Base-by-base conservation (phyloP, 345 rosid genomes). In the Corchorus capsularis region DNA sequence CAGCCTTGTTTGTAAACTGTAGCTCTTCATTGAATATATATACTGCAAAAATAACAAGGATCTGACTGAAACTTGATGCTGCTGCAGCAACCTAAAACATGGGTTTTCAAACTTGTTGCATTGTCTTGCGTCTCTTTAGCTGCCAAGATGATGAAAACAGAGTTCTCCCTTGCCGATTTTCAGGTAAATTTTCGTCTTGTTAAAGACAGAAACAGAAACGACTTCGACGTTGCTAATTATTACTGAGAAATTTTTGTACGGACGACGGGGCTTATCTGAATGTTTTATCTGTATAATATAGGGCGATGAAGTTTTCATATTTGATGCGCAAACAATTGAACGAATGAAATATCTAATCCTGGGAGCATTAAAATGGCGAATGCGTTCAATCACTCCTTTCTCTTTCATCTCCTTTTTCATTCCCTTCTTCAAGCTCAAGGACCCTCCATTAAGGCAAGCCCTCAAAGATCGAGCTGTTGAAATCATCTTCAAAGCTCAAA, bases 341-440 rank as follows among this genome's bases (percentile, higher is more conserved):
- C 80, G 90, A 75, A 92, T 94, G 96, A 97, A 94, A 82, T 78
- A 81, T 22, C 78, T 94, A 22, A 81, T 94, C 57, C 81, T 94
- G 79, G 97, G 93, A 57, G 90, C 92, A 73, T 84, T 93, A 19
- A 85, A 90, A 79, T 94, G 98, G 98, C 78, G 98, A 78, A 94
- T 90, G 97, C 91, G 98, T 20, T 94, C 98, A 16, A 71, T 94
- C 72, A 92, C 96, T 71, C 97, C 98, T 1, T 92, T 94, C 80
- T 86, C 93, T n/a, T 94, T 94, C 77, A 55, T 92, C 61, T 34
- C 86, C 17, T 88, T 84, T 82, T 92, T 92, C 83, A 41, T 86
- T 54, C 75, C 85, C 60, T 84, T 85, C 75, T 83, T 88, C 79
- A 83, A 88, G 52, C 90, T 85, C 73, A 76, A 86, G 20, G 88